Evolutionary conservation across 208 protist species (phyloP), one percentile per base, ranked within the genome.

Genomic region (Crithidia bombi): DNA sequence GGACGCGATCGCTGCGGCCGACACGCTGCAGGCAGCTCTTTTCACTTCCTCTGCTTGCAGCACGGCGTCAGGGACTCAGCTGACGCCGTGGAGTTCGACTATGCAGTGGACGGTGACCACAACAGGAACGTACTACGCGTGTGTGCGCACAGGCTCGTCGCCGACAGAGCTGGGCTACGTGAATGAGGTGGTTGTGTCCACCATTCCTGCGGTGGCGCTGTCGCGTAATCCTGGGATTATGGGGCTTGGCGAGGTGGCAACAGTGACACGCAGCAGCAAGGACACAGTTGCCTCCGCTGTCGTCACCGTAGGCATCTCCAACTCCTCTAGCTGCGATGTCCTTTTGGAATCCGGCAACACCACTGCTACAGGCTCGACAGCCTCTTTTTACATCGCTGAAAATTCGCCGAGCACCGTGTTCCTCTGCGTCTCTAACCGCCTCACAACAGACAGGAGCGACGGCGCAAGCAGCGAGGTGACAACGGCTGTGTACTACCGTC

Each of bases 121-220:
- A 15, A 14, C 75, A 12, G 87, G 87, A 28, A 80, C 69, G n/a
- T 93, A 89, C 65, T 93, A 89, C 62, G 83, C 84, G 19, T 93
- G 87, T 49, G 66, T 89, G 43, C 71, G 79, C 38, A 67, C 59
- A n/a, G 35, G 52, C 36, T 55, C 49, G 7, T 30, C 59, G 0
- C n/a, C 46, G 30, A 73, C 64, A 3, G 65, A 56, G 10, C 38
- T 69, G 36, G 69, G 69, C 66, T 73, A 74, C 12, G 87, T 82
- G 23, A 66, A 77, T 25, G 38, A 78, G 49, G 56, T 93, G 14
- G 78, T 72, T 15, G 83, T 93, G 14, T 61, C 78, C 0, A 54
- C 50, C 26, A 51, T 70, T 12, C 87, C 87, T 0, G 52, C 47
- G 14, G 50, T 89, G 25, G 66, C 59, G 17, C 57, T 87, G 17